Evolutionary conservation across 2,329 filamentous ascomycete genomes (phyloP).

Genomic region (Stemphylium vesicarium): DNA sequence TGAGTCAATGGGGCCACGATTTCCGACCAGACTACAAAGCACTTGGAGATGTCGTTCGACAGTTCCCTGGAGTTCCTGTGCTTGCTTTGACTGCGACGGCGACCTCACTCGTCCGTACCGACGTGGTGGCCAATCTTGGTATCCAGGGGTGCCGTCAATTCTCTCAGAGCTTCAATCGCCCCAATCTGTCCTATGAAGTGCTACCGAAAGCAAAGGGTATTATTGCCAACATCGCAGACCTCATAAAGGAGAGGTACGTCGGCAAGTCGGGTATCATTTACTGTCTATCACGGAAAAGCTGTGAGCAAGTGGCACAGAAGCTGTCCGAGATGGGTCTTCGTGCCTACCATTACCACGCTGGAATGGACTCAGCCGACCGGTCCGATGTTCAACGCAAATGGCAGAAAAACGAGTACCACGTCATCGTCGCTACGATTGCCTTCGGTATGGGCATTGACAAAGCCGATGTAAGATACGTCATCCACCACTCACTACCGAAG

Average conservation of each 20-base stretch:
- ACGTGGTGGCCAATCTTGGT: constrained; percentile 89
- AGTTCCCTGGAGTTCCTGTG: constrained; percentile 80
- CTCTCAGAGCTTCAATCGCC: constrained; percentile 94
- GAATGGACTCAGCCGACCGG: constrained; percentile 72
- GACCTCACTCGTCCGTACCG: constrained; percentile 88
- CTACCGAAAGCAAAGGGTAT: constrained; percentile 69
- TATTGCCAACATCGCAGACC: constrained; percentile 62
- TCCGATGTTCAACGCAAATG: constrained; percentile 75
- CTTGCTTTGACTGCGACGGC: constrained; percentile 97
- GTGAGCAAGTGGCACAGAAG: constrained; percentile 78
- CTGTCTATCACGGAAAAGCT: constrained; percentile 82
- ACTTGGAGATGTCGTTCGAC: constrained; percentile 74
- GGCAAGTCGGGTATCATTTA: constrained; percentile 90
- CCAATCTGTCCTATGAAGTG: constrained; percentile 91
- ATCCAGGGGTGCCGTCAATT: constrained; percentile 81
- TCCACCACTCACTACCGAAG: constrained; percentile 91
- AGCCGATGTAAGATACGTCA: constrained; percentile 92
- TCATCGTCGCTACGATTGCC: constrained; percentile 97
- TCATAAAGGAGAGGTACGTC: constrained; percentile 74
- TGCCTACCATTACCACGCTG: constrained; percentile 86
- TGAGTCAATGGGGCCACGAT: constrained; percentile 99
- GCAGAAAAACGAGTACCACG: constrained; percentile 80
- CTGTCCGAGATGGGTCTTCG: constrained; percentile 71
- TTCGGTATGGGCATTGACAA: constrained; percentile 99
- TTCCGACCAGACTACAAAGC: constrained; percentile 96